A percentile compares a stretch with the other conserved stretches of the same genome.
phyloP scores from a whole-genome alignment of 2,329 filamentous ascomycete species.

The Thelonectria rubi region DNA sequence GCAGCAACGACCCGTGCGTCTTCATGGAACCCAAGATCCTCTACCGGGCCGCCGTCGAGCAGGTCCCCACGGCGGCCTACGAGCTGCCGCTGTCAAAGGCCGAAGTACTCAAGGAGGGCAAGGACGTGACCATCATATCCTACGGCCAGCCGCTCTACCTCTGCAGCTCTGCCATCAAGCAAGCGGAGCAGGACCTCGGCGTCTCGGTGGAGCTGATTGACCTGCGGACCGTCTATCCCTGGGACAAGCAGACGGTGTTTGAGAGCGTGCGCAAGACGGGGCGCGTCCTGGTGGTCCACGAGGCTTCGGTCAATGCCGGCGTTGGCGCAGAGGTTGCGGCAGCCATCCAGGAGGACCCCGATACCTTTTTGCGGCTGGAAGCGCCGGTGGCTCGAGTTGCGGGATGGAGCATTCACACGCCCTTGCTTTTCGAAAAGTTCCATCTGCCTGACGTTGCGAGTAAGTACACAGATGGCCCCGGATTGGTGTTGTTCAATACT shows the following conservation, averaged over 20 bases:
- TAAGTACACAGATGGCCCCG: conserved; percentile 61
- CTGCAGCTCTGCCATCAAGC: conserved; percentile 79
- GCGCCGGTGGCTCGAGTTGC: conserved; percentile 86
- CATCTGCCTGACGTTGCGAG: conserved; percentile 86
- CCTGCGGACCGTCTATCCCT: conserved; percentile 87
- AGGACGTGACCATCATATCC: conserved; percentile 83
- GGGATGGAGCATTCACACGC: conserved; percentile 88
- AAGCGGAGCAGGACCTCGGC: conserved; percentile 78
- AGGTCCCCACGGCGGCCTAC: conserved; percentile 84
- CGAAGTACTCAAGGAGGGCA: conserved; percentile 82
- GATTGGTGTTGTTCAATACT: conserved; percentile 1
- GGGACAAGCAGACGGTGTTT: conserved; percentile 84
- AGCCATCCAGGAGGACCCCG: conserved; percentile 79
- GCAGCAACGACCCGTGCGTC: conserved; percentile 84
- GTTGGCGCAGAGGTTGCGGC: conserved; percentile 90
- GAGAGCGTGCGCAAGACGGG: conserved; percentile 89
- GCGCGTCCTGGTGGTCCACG: conserved; percentile 86
- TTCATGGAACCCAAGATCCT: conserved; percentile 96
- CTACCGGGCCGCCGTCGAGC: conserved; percentile 90
- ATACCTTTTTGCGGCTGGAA: conserved; percentile 83
- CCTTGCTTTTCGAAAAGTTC: conserved; percentile 81
- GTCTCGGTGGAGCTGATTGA: conserved; percentile 86
- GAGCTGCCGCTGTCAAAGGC: conserved; percentile 87
- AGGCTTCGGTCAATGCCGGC: conserved; percentile 90
- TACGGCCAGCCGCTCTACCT: conserved; percentile 92